These are phyloP conservation scores for Nepenthes alata DNA, from an alignment of 179 eudicot species.

Conservation along the genomic window DNA sequence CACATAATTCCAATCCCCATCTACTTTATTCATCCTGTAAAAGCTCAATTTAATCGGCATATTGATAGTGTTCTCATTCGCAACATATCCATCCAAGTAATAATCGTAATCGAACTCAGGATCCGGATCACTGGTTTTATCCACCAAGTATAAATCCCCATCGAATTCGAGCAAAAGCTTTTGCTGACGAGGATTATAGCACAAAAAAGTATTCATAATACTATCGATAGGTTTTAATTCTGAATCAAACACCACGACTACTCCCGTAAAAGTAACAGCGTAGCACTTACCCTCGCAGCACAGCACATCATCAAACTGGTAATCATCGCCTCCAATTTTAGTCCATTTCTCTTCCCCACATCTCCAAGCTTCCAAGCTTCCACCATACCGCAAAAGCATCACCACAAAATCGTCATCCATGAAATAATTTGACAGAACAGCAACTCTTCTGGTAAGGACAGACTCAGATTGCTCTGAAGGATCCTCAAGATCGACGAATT, in stretches of 20 bases:
- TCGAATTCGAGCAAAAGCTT: slow-evolving; percentile 2
- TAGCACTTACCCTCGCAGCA: slow-evolving; percentile 4
- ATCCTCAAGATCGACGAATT: slow-evolving; percentile 1
- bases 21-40: slow-evolving; percentile 5
- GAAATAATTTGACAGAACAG: slow-evolving; percentile 1
- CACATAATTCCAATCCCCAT: slow-evolving; percentile 4
- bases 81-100: background rate
- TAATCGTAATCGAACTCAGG: slow-evolving; percentile 9
- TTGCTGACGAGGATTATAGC: background rate
- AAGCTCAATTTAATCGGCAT: slow-evolving; percentile 4
- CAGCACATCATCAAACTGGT: slow-evolving; percentile 7
- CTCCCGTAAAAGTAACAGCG: slow-evolving; percentile 6
- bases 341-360: slow-evolving; percentile 8
- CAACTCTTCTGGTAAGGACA: background rate
- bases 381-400: slow-evolving; percentile 5
- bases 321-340: background rate
- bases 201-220: background rate
- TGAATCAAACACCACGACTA: slow-evolving; percentile 3
- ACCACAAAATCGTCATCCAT: slow-evolving; percentile 2
- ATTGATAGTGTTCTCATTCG: background rate
- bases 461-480: background rate
- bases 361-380: slow-evolving; percentile 5
- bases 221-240: background rate
- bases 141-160: slow-evolving; percentile 7
- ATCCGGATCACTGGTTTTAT: slow-evolving; percentile 1